Percentiles rank a stretch among this genome's conserved stretches.
These are phyloP conservation scores for Prosopis cineraria DNA, from an alignment of 306 rosid genomes.

Conservation along the genomic window DNA sequence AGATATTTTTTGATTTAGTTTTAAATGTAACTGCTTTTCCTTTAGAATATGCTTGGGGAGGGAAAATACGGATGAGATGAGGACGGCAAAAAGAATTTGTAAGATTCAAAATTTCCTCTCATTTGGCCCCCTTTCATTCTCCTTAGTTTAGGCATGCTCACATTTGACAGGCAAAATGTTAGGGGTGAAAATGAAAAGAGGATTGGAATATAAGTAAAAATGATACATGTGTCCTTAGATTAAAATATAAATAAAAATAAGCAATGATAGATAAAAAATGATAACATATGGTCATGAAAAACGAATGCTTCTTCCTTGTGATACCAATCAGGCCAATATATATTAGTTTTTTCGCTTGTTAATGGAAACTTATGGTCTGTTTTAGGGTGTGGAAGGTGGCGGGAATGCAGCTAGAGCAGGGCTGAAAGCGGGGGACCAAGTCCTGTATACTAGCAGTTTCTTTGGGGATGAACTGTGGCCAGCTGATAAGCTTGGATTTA, in stretches of 20 bases:
- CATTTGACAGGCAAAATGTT: neutral
- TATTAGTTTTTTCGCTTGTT: neutral
- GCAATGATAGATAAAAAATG: neutral
- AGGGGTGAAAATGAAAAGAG: neutral
- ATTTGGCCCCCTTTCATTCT: neutral
- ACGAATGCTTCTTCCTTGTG: neutral
- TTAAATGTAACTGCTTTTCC: neutral
- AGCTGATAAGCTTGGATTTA: slow-evolving; percentile 97
- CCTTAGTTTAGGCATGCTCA: neutral
- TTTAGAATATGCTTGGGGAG: no score
- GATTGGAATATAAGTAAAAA: neutral
- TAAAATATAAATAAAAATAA: neutral
- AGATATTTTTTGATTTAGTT: neutral
- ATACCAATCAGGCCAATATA: neutral
- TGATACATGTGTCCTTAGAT: neutral
- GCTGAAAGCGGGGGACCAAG: slow-evolving; percentile 87
- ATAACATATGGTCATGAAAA: neutral
- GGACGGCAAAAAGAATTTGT: no score
- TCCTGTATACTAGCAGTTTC: slow-evolving; percentile 93
- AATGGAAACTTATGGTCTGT: slow-evolving; percentile 17
- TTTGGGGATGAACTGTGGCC: slow-evolving; percentile 99
- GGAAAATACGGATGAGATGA: no score
- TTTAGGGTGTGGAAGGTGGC: slow-evolving; percentile 90
- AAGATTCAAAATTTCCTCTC: neutral
- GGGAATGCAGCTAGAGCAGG: slow-evolving; percentile 99